phyloP scores from a whole-genome alignment of 345 rosid genomes.

The Pugionium cornutum region DNA sequence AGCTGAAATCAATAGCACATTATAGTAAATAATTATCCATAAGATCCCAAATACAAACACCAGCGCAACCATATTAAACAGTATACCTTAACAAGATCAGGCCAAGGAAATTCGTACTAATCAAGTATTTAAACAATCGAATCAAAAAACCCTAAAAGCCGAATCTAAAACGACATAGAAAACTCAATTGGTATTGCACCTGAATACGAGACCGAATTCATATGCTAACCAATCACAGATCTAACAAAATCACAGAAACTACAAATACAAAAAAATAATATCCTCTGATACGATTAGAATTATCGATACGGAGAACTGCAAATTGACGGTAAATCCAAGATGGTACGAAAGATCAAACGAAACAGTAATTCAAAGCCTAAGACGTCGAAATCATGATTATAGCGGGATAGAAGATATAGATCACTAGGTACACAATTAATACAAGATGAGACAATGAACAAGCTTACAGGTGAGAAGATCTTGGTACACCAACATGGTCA shows the following conservation, averaged over 20 bases:
- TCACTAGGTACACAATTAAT: not conserved
- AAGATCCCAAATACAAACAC: too few relatives aligned
- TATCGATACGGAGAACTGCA: not conserved
- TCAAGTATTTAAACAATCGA: not conserved
- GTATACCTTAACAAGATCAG: not conserved
- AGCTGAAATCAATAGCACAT: conserved; percentile 42
- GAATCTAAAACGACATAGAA: not conserved
- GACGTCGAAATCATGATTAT: not conserved
- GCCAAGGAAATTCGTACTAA: not conserved
- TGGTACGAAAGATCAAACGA: conserved; percentile 24
- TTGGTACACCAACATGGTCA: conserved; percentile 93
- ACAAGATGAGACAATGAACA: not conserved
- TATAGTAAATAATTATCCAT: not conserved
- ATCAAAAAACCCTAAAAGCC: not conserved
- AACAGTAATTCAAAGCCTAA: conserved; percentile 1
- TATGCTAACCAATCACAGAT: conserved; percentile 17
- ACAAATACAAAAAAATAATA: not conserved
- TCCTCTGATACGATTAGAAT: not conserved
- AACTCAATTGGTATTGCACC: not conserved
- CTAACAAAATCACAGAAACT: not conserved
- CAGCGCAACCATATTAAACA: not conserved
- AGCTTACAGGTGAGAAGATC: conserved; percentile 67
- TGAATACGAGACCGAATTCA: not conserved
- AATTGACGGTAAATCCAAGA: not conserved
- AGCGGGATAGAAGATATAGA: not conserved